A percentile compares a stretch with the other conserved stretches of the same genome.
phyloP scores from a whole-genome alignment of 1,139 yeast genomes.

The Debaryomyces singareniensis region DNA sequence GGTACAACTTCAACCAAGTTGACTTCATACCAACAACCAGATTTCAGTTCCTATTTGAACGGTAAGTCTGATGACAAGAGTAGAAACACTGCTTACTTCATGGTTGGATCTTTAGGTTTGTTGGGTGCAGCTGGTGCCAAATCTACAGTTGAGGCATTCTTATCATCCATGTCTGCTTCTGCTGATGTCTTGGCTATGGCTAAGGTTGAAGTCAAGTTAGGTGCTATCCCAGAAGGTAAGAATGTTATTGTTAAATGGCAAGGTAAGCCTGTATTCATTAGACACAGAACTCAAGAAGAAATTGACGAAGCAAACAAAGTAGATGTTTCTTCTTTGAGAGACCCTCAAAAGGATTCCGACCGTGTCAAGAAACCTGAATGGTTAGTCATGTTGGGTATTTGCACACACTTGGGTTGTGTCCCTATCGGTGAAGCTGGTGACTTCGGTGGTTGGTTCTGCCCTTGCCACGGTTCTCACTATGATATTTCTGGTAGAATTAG shows the following conservation, averaged over 20 bases:
- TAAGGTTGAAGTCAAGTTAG: conserved; percentile 94
- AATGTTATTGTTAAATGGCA: conserved; percentile 99
- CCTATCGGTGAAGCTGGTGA: conserved; percentile 99
- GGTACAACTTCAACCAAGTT: conserved; percentile 44
- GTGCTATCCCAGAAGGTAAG: conserved; percentile 95
- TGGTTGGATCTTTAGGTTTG: conserved; percentile 96
- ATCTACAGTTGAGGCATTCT: conserved; percentile 94
- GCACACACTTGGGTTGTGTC: conserved; percentile 99
- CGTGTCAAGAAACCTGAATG: conserved; percentile 97
- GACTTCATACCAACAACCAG: conserved; percentile 88
- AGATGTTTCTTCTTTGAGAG: conserved; percentile 74
- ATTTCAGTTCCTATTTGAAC: conserved; percentile 77
- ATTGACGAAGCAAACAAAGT: conserved; percentile 89
- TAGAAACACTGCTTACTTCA: conserved; percentile 90
- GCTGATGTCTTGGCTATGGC: conserved; percentile 99
- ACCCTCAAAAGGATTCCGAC: conserved; percentile 88
- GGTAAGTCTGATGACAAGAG: conserved; percentile 63
- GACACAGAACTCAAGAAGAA: conserved; percentile 95
- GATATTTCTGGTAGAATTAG: conserved; percentile 99
- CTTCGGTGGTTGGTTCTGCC: conserved; percentile 99
- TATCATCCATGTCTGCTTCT: conserved; percentile 92
- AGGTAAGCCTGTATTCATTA: conserved; percentile 98
- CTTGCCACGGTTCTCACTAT: conserved; percentile 99
- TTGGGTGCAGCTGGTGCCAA: conserved; percentile 95
- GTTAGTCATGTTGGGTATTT: conserved; percentile 98